These are phyloP conservation scores for Colletotrichum theobromicola DNA, from an alignment of 2,329 filamentous ascomycete genomes.

Conservation along the genomic window DNA sequence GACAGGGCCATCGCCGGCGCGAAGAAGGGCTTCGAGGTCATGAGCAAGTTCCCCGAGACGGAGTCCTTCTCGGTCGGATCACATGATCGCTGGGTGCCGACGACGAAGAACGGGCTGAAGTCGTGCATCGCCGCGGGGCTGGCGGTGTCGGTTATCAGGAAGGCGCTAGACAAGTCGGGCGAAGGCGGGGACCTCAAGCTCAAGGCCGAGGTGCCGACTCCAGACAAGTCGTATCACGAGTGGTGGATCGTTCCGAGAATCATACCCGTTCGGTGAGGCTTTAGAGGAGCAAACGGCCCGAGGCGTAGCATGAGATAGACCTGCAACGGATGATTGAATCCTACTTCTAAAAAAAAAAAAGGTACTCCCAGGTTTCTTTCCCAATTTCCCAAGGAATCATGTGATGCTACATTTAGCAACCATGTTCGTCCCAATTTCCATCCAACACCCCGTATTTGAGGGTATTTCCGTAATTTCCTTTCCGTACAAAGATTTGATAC, in stretches of 20 bases:
- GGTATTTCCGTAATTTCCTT: not conserved
- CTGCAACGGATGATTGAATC: not conserved
- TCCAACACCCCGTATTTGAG: not conserved
- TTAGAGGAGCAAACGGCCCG: not conserved
- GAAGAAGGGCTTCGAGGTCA: conserved; percentile 60
- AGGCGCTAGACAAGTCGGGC: conserved; percentile 49
- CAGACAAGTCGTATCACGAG: conserved; percentile 63
- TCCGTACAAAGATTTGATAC: conserved; percentile 6
- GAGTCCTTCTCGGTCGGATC: conserved; percentile 62
- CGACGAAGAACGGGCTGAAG: conserved; percentile 66
- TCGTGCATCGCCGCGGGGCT: conserved; percentile 75
- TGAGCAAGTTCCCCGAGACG: conserved; percentile 55
- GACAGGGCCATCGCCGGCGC: conserved; percentile 51
- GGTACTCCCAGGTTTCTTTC: not conserved
- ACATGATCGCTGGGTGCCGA: conserved; percentile 66
- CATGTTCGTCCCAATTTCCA: not conserved
- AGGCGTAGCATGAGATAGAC: not conserved
- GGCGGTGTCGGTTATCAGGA: conserved; percentile 64
- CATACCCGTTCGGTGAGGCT: conserved; percentile 19
- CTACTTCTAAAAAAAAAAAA: not conserved
- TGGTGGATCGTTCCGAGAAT: conserved; percentile 70
- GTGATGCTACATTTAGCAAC: not conserved
- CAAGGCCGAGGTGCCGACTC: conserved; percentile 56
- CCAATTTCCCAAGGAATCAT: not conserved
- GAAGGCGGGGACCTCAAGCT: conserved; percentile 39